Conservation (phyloP, 176 grass and related monocot species). For the Avena insularis region DNA sequence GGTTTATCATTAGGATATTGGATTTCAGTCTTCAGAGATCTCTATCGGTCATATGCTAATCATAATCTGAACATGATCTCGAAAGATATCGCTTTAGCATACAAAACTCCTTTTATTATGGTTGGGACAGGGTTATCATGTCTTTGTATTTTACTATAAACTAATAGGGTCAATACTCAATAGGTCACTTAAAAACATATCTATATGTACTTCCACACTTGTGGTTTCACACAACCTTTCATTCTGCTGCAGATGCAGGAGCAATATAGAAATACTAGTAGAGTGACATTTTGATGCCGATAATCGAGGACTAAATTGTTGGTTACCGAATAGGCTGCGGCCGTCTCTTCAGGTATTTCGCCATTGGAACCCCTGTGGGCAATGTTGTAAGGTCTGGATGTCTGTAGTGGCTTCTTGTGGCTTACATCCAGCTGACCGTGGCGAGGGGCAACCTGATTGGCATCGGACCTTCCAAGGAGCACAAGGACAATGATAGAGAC, state of each 20-base stretch:
- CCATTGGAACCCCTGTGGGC: constrained; percentile 71
- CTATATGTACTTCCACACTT: no score
- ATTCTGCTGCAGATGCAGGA: background rate
- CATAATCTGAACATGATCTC: background rate
- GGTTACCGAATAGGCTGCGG: constrained; percentile 55
- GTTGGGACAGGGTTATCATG: background rate
- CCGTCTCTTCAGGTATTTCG: constrained; percentile 68
- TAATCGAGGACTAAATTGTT: background rate
- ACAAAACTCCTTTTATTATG: background rate
- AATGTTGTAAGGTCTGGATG: constrained; percentile 66
- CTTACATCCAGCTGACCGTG: constrained; percentile 38
- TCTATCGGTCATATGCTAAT: background rate
- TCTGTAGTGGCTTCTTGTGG: constrained; percentile 57
- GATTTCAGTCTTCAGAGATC: constrained; percentile 31
- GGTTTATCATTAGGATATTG: background rate
- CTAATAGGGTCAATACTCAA: background rate
- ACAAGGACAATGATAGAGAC: constrained; percentile 41
- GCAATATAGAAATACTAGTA: background rate
- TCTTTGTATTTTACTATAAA: background rate
- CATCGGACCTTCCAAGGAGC: constrained; percentile 39
- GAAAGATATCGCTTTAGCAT: background rate
- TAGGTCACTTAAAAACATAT: constrained; percentile 8
- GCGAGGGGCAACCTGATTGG: background rate
- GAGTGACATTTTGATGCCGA: background rate
- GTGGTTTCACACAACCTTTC: background rate